Conservation (phyloP, 257 asterid species). For the Lavandula angustifolia region DNA sequence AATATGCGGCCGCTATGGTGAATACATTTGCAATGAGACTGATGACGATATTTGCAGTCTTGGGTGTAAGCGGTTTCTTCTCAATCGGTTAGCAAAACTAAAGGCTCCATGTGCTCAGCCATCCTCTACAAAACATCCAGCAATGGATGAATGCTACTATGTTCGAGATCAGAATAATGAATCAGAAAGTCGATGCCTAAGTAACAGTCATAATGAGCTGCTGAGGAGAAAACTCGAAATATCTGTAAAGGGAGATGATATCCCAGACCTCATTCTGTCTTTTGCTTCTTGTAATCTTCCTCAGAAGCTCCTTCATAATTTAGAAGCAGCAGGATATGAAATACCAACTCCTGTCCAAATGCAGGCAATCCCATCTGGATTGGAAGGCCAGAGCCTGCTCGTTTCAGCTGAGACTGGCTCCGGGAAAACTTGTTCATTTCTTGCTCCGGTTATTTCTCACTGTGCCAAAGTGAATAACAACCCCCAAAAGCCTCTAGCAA, state of each 20-base stretch:
- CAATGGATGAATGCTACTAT: slow-evolving; percentile 72
- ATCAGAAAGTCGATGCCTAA: slow-evolving; percentile 28
- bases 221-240: slow-evolving; percentile 69
- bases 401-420: slow-evolving; percentile 96
- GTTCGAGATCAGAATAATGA: slow-evolving; percentile 52
- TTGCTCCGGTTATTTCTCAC: slow-evolving; percentile 65
- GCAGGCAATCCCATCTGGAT: slow-evolving; percentile 91
- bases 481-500: slow-evolving; percentile 64
- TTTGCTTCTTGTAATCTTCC: slow-evolving; percentile 73
- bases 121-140: slow-evolving; percentile 51
- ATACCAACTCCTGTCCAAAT: slow-evolving; percentile 93
- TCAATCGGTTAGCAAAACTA: slow-evolving; percentile 44
- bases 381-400: slow-evolving; percentile 68
- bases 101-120: slow-evolving; percentile 35
- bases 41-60: slow-evolving; percentile 88
- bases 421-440: slow-evolving; percentile 83
- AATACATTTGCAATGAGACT: slow-evolving; percentile 87
- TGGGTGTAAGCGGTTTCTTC: slow-evolving; percentile 69
- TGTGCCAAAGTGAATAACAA: slow-evolving; percentile 48
- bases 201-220: slow-evolving; percentile 44
- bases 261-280: slow-evolving; percentile 66
- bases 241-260: slow-evolving; percentile 51
- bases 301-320: slow-evolving; percentile 67
- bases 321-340: slow-evolving; percentile 81
- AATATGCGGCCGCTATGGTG: slow-evolving; percentile 88